Conservation (phyloP, 306 rosid genomes). For the Prunus kanzakura region DNA sequence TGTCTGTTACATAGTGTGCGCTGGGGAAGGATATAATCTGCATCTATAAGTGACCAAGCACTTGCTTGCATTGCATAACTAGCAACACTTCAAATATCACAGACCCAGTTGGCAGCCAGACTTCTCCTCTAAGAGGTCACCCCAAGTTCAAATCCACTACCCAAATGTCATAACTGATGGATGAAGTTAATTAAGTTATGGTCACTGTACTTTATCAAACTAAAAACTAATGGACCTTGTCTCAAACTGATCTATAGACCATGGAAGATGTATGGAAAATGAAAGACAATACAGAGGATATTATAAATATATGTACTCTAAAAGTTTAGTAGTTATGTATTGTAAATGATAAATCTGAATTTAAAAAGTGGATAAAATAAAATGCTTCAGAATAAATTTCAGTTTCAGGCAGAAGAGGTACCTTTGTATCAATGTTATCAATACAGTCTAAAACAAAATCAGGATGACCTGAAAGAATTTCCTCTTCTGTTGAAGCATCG, state of each 20-base stretch:
- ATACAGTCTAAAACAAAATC: slow-evolving; percentile 92
- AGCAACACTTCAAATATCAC: background rate
- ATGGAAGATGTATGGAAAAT: background rate
- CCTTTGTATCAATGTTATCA: slow-evolving; percentile 96
- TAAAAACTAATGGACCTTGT: background rate
- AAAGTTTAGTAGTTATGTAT: background rate
- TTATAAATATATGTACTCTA: background rate
- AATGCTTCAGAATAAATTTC: background rate
- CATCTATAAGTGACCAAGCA: background rate
- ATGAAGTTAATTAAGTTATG: background rate
- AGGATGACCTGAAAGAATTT: slow-evolving; percentile 85
- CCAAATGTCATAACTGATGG: background rate
- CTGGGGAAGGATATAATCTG: background rate
- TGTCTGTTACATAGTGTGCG: background rate
- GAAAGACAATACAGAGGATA: background rate
- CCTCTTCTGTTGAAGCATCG: slow-evolving; percentile 87
- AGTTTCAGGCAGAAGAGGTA: slow-evolving; percentile 25
- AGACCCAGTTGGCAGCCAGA: background rate
- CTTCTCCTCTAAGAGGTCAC: background rate
- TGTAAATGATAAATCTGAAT: background rate
- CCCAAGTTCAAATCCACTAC: background rate
- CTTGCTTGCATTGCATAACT: background rate
- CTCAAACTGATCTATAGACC: background rate
- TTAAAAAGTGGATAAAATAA: background rate
- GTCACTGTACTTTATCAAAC: background rate